Percentiles rank a stretch among this genome's conserved stretches.
Evolutionary conservation across 2,329 filamentous ascomycete species (phyloP).

Genomic region (Alternaria panax): DNA sequence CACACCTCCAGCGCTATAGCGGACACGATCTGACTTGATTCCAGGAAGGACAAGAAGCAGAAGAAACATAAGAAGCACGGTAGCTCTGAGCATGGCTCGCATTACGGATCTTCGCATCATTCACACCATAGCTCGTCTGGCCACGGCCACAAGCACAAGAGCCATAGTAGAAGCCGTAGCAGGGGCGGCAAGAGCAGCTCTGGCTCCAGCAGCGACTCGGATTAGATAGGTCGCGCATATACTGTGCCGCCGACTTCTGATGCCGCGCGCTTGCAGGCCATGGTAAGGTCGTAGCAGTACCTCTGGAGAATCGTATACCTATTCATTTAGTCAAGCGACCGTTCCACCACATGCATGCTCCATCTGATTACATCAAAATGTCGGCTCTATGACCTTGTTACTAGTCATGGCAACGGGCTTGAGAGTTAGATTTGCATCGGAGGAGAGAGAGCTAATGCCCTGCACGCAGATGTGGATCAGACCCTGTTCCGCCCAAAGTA

Average conservation of each 20-base stretch:
- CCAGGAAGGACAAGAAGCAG: conserved; percentile 37
- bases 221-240: conserved; percentile 27
- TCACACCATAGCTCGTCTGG: conserved; percentile 9
- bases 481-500: conserved; percentile 22
- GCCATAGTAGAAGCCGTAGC: conserved; percentile 44
- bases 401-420: background rate
- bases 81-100: conserved; percentile 36
- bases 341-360: background rate
- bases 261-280: background rate
- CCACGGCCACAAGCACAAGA: conserved; percentile 33
- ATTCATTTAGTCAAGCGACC: background rate
- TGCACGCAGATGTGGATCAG: background rate
- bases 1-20: background rate
- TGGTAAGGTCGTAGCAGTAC: background rate
- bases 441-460: background rate
- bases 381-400: no score
- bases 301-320: background rate
- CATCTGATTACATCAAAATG: background rate
- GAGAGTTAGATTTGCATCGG: background rate
- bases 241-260: background rate
- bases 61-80: conserved; percentile 50
- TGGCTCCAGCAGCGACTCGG: conserved; percentile 48
- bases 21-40: background rate
- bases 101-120: conserved; percentile 22
- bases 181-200: conserved; percentile 42